These are phyloP conservation scores for Xerocomellus amylosporus DNA, from an alignment of 768 basidiomycete genomes.

Conservation along the genomic window DNA sequence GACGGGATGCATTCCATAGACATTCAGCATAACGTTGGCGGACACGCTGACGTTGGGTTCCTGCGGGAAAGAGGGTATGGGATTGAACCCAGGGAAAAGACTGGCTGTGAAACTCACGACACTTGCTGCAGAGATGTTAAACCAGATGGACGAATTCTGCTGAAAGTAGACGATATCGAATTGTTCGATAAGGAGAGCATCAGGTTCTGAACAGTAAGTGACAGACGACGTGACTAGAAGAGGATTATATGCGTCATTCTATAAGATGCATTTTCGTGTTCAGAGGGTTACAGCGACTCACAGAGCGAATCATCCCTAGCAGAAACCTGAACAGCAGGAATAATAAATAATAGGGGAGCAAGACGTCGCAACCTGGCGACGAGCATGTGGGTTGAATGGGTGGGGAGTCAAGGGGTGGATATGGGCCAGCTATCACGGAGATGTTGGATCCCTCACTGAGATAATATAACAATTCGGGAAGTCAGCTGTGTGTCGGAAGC, in stretches of 20 bases:
- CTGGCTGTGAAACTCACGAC: constrained; percentile 55
- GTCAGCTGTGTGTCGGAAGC: constrained; percentile 26
- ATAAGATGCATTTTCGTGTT: neutral
- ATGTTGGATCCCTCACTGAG: constrained; percentile 6
- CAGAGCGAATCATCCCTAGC: constrained; percentile 60
- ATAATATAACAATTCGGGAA: constrained; percentile 22
- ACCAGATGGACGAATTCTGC: constrained; percentile 68
- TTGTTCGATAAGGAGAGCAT: constrained; percentile 73
- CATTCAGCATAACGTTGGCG: constrained; percentile 78
- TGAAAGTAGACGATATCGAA: constrained; percentile 74
- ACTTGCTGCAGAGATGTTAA: constrained; percentile 84
- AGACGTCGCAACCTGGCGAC: constrained; percentile 78
- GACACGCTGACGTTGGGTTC: constrained; percentile 75
- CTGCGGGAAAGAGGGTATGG: constrained; percentile 36
- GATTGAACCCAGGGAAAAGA: constrained; percentile 1
- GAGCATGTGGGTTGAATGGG: constrained; percentile 44
- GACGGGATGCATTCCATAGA: constrained; percentile 81
- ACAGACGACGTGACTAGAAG: constrained; percentile 78
- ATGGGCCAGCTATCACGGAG: constrained; percentile 30
- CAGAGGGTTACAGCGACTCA: constrained; percentile 36
- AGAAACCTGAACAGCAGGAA: constrained; percentile 38
- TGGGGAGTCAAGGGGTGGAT: constrained; percentile 13
- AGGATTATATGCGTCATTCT: constrained; percentile 3
- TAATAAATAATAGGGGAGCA: constrained; percentile 40
- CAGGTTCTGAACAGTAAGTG: constrained; percentile 81